Base-by-base conservation (phyloP, 306 rosid genomes). In the Albizia julibrissin region DNA sequence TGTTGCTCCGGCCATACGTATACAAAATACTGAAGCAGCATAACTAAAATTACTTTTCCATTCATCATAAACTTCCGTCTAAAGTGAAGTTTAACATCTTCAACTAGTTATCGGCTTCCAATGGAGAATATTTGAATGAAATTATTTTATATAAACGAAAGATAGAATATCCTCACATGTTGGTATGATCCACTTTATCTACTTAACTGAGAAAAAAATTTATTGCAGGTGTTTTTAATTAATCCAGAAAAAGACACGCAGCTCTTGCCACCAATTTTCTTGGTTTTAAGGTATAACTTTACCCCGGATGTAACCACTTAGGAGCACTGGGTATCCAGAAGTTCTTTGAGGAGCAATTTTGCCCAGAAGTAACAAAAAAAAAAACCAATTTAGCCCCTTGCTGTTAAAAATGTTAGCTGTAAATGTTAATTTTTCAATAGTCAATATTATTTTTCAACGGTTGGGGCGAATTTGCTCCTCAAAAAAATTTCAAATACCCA, bases 61-160 rank as follows among this genome's bases (percentile, higher is more conserved):
- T 73, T 31, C 26, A 73, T 46, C 29, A 73, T 44, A 73, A 18
- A 73, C 27, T 72, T 72, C 77, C 78, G 34, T 54, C 64, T 52
- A 62, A 62, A 26, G 21, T 5, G 47, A 74, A 31, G 67, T 74
- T 52, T 74, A 16, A 33, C 21, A 52, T 29, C 46, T 52, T 9
- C 47, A 22, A 52, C 77, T 27, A 29, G 59, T 49, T 50, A 73
- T 39, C 1, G 33, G 65, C 29, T 4, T 73, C 29, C 4, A 3
- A 73, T 49, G 64, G 46, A 73, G 50, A 59, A 49, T 4, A 19
- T 18, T 31, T 9, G 43, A 50, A 49, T 9, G 54, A 47, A 47
- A 49, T 24, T 8, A 58, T 31, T 59, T 59, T 10, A 59, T 22
- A 19, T 1, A 11, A 39, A 69, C 27, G 9, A n/a, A 69, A 10